Evolutionary conservation across 192 early-diverging fungal species (phyloP), one percentile per base, ranked within the genome.

Genomic region (Coemansia sp.): DNA sequence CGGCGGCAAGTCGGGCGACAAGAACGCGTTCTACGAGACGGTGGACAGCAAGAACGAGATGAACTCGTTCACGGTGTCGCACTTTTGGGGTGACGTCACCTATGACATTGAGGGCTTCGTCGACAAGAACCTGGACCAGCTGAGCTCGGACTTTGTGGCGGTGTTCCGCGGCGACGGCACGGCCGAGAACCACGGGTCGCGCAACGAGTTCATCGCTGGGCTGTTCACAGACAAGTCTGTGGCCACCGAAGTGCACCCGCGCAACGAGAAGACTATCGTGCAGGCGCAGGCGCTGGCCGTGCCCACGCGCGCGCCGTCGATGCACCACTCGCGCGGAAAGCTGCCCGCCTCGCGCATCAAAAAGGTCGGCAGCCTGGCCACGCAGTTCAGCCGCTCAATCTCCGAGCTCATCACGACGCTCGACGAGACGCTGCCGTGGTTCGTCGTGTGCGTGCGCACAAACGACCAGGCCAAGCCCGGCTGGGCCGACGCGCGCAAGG

Each of bases 91-190:
- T 42, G 85, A 88, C 56, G 67, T 96, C 19, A 86, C 86, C 30
- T 98, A 97, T 68, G 85, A 91, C 14, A 82, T 90, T n/a, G 85
- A 86, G 50, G 82, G 82, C 50, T 94, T 98, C 67, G 63, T 91
- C 44, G 92, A 92, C 40, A 89, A 88, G 70, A 95, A 95, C 70
- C 69, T 69, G 33, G 85, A 62, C 82, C 87, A 66, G 85, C 88
- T 67, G 62, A 88, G 76, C 52, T 80, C 90, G 6, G 95, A 98
- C 71, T 95, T 96, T 77, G 86, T 98, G 16, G 85, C 87, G 10
- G 78, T 95, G 24, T 86, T 97, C 68, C 78, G 89, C 32, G 87
- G 89, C 30, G 86, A 87, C 51, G 81, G 82, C 27, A 89, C 93
- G 47, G 69, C 81, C 54, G 83, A 87, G 28, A 68, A 47, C 64